A percentile compares a stretch with the other conserved stretches of the same genome.
Evolutionary conservation across 306 rosid species (phyloP).

Genomic region (Glycine soja): DNA sequence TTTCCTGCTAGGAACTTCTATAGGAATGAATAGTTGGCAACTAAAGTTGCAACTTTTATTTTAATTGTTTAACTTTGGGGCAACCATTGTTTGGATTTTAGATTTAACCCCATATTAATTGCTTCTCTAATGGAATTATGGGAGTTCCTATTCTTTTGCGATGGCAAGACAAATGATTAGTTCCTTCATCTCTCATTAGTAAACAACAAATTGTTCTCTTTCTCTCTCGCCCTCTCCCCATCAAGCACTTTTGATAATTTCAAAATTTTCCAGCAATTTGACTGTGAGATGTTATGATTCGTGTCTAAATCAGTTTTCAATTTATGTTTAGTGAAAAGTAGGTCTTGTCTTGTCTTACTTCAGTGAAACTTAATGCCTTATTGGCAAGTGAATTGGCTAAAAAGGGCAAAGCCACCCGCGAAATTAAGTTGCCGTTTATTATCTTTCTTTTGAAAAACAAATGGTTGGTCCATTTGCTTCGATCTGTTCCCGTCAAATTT

Average conservation of each 20-base stretch:
- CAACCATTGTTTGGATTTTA: conserved; percentile 62
- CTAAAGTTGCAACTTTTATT: conserved; percentile 51
- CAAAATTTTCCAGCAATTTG: background rate
- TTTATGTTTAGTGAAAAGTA: background rate
- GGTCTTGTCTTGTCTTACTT: too few species aligned
- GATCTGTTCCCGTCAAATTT: background rate
- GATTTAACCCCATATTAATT: conserved; percentile 53
- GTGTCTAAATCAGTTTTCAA: background rate
- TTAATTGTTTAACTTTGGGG: conserved; percentile 45
- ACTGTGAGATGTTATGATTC: background rate
- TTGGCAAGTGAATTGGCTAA: background rate
- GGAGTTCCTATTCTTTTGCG: conserved; percentile 63
- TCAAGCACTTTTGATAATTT: background rate
- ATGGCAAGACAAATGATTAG: conserved; percentile 51
- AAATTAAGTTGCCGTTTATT: background rate
- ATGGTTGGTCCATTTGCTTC: background rate
- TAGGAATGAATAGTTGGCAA: conserved; percentile 52
- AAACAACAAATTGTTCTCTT: background rate
- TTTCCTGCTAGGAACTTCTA: conserved; percentile 56
- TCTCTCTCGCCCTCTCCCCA: background rate
- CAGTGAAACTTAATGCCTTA: background rate
- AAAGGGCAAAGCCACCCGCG: background rate
- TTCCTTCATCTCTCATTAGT: conserved; percentile 5
- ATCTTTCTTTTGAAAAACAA: background rate
- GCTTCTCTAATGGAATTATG: conserved; percentile 49